Evolutionary conservation across 805 yeast genomes (phyloP), one percentile per base, ranked within the genome.

Genomic region (Yamadazyma insecticola): DNA sequence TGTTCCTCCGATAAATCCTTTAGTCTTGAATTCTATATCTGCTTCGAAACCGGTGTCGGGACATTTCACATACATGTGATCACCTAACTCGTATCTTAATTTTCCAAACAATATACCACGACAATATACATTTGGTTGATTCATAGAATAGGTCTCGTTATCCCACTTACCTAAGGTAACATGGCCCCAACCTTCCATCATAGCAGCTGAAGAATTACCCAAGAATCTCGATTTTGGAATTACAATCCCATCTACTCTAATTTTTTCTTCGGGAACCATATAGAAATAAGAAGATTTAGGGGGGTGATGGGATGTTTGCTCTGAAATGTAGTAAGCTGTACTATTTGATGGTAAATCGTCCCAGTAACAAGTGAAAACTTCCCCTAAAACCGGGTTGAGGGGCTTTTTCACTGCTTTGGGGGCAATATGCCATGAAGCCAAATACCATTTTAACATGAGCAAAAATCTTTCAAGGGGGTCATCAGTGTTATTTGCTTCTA

Each of bases 321-420:
- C 98, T 1, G 97, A 70, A 13, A 90, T 59, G 55, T 90, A 92
- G 53, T 74, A 90, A 0, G 96, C 95, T 30, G 72, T 72, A 4
- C 70, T 53, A 18, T 71, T 76, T 18, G 68, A 73, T 30, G 82
- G 76, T 8, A 89, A 78, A 27, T 87, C 61, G 47, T 88, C 92
- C 98, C 98, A 92, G 54, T 82, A 89, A 50, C 96, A 81, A 13
- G 86, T 74, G 57, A 86, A 92, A 44, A 81, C 72, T 54, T 92
- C 98, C 18, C 97, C 97, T 16, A 92, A 54, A 5, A 92, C 87
- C 2, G 98, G 98, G 52, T 92, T 92, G 48, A 92, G 67, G 0
- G 98, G 98, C 57, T 92, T 92, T 55, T 92, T 92, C 11, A 92
- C 98, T 3, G 97, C 98, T 53, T 90, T 90, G 17, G 97, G 98